Conservation (phyloP, 2,329 filamentous ascomycete species). For the Cladobotryum mycophilum region DNA sequence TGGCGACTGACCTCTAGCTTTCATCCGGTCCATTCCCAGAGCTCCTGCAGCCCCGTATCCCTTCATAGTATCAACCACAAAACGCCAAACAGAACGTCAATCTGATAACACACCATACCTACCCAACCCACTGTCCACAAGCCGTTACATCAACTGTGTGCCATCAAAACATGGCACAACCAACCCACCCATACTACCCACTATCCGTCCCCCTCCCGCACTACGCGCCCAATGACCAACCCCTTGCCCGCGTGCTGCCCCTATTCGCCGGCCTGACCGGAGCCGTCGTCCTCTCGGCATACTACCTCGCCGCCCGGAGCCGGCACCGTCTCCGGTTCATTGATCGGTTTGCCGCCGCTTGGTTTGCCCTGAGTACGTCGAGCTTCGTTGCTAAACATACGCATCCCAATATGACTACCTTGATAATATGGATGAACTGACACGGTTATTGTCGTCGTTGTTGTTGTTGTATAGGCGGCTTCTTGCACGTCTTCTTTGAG, state of each 20-base stretch:
- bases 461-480: conserved; percentile 55
- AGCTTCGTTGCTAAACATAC: too few relatives aligned
- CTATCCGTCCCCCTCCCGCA: conserved; percentile 33
- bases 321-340: conserved; percentile 17
- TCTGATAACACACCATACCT: too few relatives aligned
- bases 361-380: conserved; percentile 40
- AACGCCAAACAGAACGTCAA: too few relatives aligned
- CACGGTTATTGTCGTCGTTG: too few relatives aligned
- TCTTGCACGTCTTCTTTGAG: conserved; percentile 78
- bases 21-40: too few relatives aligned
- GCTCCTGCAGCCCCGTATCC: too few relatives aligned
- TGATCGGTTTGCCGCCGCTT: conserved; percentile 41
- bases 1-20: too few relatives aligned
- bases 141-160: not conserved
- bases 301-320: conserved; percentile 18
- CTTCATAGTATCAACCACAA: too few relatives aligned
- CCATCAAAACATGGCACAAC: conserved; percentile 2
- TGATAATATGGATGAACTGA: too few relatives aligned
- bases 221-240: conserved; percentile 40
- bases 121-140: not conserved
- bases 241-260: conserved; percentile 33
- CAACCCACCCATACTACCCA: conserved; percentile 46
- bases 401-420: too few relatives aligned
- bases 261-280: conserved; percentile 30
- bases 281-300: conserved; percentile 28